Evolutionary conservation across 2,329 filamentous ascomycete species (phyloP).

Genomic region (Fusarium metavorans): DNA sequence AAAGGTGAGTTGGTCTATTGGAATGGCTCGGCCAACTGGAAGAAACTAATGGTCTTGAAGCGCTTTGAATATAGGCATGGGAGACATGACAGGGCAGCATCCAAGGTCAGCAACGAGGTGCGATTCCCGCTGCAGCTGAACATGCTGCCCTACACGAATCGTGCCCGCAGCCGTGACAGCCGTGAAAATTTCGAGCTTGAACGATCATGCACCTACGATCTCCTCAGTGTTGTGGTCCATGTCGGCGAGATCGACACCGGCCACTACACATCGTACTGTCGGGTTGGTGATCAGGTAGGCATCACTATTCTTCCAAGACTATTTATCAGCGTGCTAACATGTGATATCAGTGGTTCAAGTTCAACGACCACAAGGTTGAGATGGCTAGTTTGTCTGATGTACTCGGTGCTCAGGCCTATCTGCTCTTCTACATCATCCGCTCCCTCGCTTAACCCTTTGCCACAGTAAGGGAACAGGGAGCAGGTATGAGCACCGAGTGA

Average conservation of each 20-base stretch:
- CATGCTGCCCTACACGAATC: conserved; percentile 89
- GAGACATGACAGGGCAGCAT: conserved; percentile 74
- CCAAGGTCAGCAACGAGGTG: conserved; percentile 89
- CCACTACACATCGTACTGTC: conserved; percentile 91
- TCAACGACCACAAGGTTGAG: conserved; percentile 95
- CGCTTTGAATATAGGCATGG: conserved; percentile 80
- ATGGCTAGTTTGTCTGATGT: conserved; percentile 87
- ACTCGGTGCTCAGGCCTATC: conserved; percentile 85
- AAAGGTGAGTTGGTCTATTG: conserved; percentile 69
- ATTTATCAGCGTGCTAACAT: conserved; percentile 18
- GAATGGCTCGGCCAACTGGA: neutral
- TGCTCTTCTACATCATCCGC: conserved; percentile 86
- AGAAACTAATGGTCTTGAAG: conserved; percentile 49
- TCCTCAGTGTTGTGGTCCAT: conserved; percentile 91
- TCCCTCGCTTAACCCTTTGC: conserved; percentile 60
- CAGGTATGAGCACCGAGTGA: neutral
- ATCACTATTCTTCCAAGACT: neutral
- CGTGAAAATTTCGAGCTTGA: conserved; percentile 69
- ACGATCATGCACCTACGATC: conserved; percentile 82
- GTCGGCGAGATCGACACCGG: conserved; percentile 93
- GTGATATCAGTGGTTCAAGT: conserved; percentile 83
- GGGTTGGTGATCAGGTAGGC: conserved; percentile 76
- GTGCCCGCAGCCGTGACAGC: conserved; percentile 64
- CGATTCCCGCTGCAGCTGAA: conserved; percentile 89
- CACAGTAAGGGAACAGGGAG: neutral